Conservation (phyloP, 1,139 yeast genomes). For the Debaryomyces robertsiae region DNA sequence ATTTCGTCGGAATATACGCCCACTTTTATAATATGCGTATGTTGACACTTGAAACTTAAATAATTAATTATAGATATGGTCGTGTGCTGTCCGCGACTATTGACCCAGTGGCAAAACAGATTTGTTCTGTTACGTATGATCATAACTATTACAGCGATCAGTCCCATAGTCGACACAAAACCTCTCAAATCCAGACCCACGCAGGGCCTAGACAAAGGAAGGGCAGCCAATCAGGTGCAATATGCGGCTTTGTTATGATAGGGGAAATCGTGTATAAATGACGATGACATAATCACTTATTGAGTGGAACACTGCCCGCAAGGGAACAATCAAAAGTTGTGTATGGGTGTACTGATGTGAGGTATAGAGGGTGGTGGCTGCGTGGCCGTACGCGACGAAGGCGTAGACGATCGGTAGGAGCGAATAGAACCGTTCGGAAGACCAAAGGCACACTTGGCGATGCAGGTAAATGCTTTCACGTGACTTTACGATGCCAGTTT, state of each 20-base stretch:
- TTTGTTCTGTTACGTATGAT: slow-evolving; percentile 4
- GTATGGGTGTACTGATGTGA: too few relatives aligned
- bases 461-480: too few relatives aligned
- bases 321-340: not conserved
- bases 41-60: slow-evolving; percentile 8
- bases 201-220: not conserved
- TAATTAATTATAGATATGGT: slow-evolving; percentile 8
- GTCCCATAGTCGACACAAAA: slow-evolving; percentile 5
- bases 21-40: slow-evolving; percentile 5
- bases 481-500: too few relatives aligned
- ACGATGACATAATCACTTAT: too few relatives aligned
- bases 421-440: too few relatives aligned
- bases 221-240: not conserved
- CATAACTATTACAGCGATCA: not conserved
- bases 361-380: too few relatives aligned
- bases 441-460: too few relatives aligned
- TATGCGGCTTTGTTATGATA: too few relatives aligned
- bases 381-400: too few relatives aligned
- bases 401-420: too few relatives aligned
- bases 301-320: not conserved
- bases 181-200: slow-evolving; percentile 7
- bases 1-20: slow-evolving; percentile 3
- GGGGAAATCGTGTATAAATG: too few relatives aligned
- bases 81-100: slow-evolving; percentile 5
- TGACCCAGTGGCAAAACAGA: slow-evolving; percentile 4